Conservation (phyloP, 2,329 filamentous ascomycete genomes). For the Esteya vermicola region DNA sequence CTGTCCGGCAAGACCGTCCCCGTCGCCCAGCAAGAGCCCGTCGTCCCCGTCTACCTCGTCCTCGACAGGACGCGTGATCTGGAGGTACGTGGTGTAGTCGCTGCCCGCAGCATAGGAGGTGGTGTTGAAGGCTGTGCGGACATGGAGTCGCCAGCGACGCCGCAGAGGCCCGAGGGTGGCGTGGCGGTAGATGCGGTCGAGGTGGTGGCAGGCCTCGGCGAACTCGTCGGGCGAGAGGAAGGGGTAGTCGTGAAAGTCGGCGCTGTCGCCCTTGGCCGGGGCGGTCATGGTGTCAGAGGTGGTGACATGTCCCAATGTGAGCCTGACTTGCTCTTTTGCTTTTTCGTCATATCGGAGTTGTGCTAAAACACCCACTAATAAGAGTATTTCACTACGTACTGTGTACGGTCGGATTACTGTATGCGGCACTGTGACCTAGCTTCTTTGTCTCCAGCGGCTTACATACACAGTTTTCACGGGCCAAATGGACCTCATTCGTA, state of each 20-base stretch:
- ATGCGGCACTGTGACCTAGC: too few relatives aligned
- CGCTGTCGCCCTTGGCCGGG: slow-evolving; percentile 9
- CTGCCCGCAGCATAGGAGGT: slow-evolving; percentile 18
- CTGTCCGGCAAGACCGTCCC: slow-evolving; percentile 30
- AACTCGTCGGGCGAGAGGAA: slow-evolving; percentile 49
- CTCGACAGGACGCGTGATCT: slow-evolving; percentile 40
- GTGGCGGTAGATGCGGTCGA: slow-evolving; percentile 44
- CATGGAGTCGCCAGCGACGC: slow-evolving; percentile 37
- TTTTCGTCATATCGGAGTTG: too few relatives aligned
- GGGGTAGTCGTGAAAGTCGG: slow-evolving; percentile 41
- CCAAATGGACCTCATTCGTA: too few relatives aligned
- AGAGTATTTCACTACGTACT: too few relatives aligned
- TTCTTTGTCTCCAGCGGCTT: too few relatives aligned
- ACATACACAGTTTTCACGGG: too few relatives aligned
- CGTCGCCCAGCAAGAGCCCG: slow-evolving; percentile 25
- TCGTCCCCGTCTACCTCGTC: slow-evolving; percentile 13
- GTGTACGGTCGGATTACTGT: too few relatives aligned
- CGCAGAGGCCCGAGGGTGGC: slow-evolving; percentile 41
- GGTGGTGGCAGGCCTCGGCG: slow-evolving; percentile 45
- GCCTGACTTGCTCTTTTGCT: too few relatives aligned
- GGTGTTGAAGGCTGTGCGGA: slow-evolving; percentile 35
- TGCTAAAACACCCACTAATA: too few relatives aligned
- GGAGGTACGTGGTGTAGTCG: slow-evolving; percentile 37
- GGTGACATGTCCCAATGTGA: neutral
- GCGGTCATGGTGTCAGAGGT: neutral